Evolutionary conservation across 345 rosid species (phyloP).

Genomic region (Citrus sinensis): DNA sequence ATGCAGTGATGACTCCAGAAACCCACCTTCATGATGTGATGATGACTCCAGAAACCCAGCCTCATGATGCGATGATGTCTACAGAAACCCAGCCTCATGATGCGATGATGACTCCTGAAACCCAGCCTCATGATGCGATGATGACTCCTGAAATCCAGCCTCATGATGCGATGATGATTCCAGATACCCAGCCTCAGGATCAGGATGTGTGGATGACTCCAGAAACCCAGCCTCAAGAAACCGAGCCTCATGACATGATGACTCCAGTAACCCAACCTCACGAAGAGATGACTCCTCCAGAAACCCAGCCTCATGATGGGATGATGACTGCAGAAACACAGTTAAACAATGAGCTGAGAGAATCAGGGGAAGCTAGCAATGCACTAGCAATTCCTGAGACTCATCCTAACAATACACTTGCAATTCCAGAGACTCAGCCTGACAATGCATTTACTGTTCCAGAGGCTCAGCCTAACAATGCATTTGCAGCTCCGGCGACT

Average conservation of each 20-base stretch:
- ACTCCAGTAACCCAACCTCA: neutral
- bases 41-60: neutral
- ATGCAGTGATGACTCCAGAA: neutral
- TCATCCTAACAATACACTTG: slow-evolving; percentile 9
- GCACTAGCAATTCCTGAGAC: neutral
- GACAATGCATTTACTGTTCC: neutral
- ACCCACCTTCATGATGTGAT: neutral
- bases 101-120: neutral
- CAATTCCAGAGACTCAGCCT: neutral
- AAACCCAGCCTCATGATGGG: neutral
- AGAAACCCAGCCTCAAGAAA: neutral
- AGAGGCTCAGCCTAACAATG: slow-evolving; percentile 23
- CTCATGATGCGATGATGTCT: neutral
- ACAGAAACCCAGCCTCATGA: slow-evolving; percentile 18
- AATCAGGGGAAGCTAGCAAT: neutral
- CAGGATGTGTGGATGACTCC: neutral
- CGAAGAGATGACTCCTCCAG: neutral
- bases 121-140: neutral
- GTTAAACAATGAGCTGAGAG: neutral
- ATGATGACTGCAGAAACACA: neutral
- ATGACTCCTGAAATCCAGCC: neutral
- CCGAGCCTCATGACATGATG: neutral
- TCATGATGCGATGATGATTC: neutral
- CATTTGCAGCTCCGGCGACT: neutral
- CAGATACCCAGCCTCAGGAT: neutral